Conservation (phyloP, 2,329 filamentous ascomycete species). For the Ascochyta rabiei region DNA sequence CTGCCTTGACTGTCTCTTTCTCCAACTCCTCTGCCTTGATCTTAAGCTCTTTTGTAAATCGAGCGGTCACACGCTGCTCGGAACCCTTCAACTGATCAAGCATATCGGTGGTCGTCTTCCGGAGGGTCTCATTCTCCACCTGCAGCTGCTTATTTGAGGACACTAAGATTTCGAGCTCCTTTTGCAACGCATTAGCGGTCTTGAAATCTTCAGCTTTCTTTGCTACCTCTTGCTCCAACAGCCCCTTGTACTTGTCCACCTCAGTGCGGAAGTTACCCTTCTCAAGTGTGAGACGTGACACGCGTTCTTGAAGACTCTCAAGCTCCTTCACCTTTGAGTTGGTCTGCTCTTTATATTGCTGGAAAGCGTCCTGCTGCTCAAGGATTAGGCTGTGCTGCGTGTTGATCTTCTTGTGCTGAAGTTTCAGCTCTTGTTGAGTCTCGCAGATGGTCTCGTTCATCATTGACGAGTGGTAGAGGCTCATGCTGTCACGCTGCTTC, state of each 20-base stretch:
- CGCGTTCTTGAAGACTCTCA: constrained; percentile 28
- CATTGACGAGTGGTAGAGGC: constrained; percentile 29
- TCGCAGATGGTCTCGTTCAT: constrained; percentile 33
- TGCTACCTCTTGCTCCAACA: constrained; percentile 20
- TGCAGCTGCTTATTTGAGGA: constrained; percentile 26
- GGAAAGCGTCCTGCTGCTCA: constrained; percentile 37
- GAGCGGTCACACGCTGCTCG: constrained; percentile 22
- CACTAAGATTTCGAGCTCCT: constrained; percentile 23
- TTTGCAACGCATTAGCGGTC: constrained; percentile 17
- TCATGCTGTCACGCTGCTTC: constrained; percentile 38
- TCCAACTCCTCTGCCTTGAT: constrained; percentile 22
- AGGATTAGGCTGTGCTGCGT: constrained; percentile 36
- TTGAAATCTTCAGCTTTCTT: constrained; percentile 15
- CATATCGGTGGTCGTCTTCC: constrained; percentile 17
- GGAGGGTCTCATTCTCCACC: constrained; percentile 24
- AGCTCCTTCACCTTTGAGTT: constrained; percentile 29
- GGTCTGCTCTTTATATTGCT: constrained; percentile 28
- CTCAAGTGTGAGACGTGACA: constrained; percentile 38
- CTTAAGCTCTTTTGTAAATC: constrained; percentile 26
- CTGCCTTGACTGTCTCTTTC: constrained; percentile 28
- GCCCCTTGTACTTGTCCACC: constrained; percentile 25
- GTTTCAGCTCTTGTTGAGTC: constrained; percentile 31
- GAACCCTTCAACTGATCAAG: constrained; percentile 23
- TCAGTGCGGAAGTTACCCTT: constrained; percentile 37
- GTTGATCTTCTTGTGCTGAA: constrained; percentile 38